phyloP scores from a whole-genome alignment of 371 early-diverging fungal species.

The Apophysomyces variabilis region DNA sequence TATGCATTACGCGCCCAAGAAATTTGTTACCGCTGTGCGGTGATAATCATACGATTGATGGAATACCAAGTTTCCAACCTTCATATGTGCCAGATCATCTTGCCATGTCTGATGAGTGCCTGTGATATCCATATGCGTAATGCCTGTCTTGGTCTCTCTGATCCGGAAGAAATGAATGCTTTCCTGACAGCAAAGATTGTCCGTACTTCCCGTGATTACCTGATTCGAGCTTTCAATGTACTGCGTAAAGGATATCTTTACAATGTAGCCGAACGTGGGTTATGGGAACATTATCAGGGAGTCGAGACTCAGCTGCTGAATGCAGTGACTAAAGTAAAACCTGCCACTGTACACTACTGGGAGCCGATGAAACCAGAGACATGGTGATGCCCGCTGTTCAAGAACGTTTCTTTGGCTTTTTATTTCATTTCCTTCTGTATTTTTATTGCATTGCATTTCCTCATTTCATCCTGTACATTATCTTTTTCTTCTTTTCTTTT shows the following conservation, averaged over 20 bases:
- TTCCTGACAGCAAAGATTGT: slow-evolving; percentile 26
- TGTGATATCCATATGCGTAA: slow-evolving; percentile 46
- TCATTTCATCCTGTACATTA: slow-evolving; percentile 2
- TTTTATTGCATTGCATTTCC: slow-evolving; percentile 6
- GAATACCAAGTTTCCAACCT: slow-evolving; percentile 32
- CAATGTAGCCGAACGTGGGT: slow-evolving; percentile 34
- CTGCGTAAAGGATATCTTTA: slow-evolving; percentile 40
- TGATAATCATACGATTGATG: slow-evolving; percentile 34
- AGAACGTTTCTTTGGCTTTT: not conserved
- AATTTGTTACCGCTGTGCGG: slow-evolving; percentile 31
- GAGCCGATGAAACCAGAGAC: slow-evolving; percentile 4
- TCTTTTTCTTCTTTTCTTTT: not conserved
- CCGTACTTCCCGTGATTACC: slow-evolving; percentile 31
- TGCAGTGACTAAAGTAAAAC: slow-evolving; percentile 15
- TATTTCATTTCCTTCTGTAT: slow-evolving; percentile 1
- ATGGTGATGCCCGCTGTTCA: not conserved
- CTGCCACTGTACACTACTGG: slow-evolving; percentile 15
- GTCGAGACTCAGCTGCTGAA: slow-evolving; percentile 28
- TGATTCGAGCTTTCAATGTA: slow-evolving; percentile 34
- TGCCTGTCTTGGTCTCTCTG: slow-evolving; percentile 34
- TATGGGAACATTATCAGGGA: slow-evolving; percentile 43
- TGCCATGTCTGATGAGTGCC: slow-evolving; percentile 32
- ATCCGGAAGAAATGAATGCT: slow-evolving; percentile 21
- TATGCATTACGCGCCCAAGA: slow-evolving; percentile 35
- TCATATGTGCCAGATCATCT: slow-evolving; percentile 26